These are phyloP conservation scores for Dunaliella primolecta DNA, from an alignment of 139 green algal genomes.

Conservation along the genomic window DNA sequence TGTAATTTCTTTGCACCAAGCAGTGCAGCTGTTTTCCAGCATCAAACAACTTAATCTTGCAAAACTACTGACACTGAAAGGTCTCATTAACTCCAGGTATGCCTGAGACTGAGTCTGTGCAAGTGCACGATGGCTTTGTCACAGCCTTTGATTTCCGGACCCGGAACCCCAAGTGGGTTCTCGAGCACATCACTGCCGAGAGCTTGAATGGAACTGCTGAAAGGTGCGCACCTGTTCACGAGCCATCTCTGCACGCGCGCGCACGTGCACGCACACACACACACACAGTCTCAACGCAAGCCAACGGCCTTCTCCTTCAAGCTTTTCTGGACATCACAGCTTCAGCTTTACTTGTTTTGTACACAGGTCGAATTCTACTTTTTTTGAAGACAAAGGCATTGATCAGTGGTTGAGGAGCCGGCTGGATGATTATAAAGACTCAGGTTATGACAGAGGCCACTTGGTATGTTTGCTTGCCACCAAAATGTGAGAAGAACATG, in stretches of 20 bases:
- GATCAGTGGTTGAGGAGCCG: slow-evolving; percentile 67
- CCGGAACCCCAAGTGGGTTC: slow-evolving; percentile 76
- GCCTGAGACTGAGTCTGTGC: slow-evolving; percentile 24
- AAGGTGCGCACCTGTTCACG: slow-evolving; percentile 30
- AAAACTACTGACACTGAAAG: neutral
- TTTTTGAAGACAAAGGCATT: slow-evolving; percentile 65
- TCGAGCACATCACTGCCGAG: slow-evolving; percentile 62
- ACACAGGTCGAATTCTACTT: slow-evolving; percentile 52
- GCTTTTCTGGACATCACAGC: too few species aligned
- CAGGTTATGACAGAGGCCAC: slow-evolving; percentile 90
- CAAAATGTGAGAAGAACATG: too few species aligned
- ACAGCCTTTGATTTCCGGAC: slow-evolving; percentile 64
- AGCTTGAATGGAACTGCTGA: slow-evolving; percentile 35
- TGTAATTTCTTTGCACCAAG: neutral
- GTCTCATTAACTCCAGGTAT: neutral
- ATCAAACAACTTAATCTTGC: neutral
- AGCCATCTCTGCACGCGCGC: too few species aligned
- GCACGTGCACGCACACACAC: too few species aligned
- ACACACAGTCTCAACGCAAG: too few species aligned
- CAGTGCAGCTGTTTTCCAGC: neutral
- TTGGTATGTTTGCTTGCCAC: slow-evolving; percentile 62
- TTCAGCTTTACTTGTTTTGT: too few species aligned
- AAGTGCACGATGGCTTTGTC: slow-evolving; percentile 50
- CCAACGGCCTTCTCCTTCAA: too few species aligned
- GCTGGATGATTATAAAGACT: slow-evolving; percentile 70